Conservation (phyloP, 2,329 filamentous ascomycete species). For the Colletotrichum tropicale region DNA sequence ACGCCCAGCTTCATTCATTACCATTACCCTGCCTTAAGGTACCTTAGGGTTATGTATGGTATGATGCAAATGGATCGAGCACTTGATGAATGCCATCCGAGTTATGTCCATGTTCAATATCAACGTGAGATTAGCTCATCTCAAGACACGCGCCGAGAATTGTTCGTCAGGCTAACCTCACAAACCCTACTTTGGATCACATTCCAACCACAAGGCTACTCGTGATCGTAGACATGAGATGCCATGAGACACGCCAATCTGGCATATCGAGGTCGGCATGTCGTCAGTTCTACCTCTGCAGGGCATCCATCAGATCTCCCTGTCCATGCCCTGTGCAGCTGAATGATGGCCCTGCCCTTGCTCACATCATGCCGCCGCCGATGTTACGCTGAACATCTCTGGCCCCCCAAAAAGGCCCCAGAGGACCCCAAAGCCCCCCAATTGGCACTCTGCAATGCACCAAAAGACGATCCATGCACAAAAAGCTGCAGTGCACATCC, state of each 20-base stretch:
- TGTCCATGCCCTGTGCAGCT: neutral
- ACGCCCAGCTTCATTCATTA: neutral
- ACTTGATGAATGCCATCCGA: neutral
- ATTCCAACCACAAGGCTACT: neutral
- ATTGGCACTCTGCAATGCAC: neutral
- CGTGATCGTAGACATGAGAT: neutral
- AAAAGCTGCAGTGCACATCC: neutral
- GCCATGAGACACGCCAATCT: neutral
- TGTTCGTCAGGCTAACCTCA: neutral
- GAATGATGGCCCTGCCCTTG: neutral
- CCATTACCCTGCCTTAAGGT: neutral
- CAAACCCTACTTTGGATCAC: neutral
- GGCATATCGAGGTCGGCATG: neutral
- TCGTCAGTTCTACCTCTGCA: neutral
- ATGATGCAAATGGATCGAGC: neutral
- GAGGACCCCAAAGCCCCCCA: neutral
- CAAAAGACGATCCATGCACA: constrained; percentile 5
- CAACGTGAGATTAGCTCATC: neutral
- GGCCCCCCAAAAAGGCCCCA: neutral
- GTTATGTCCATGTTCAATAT: neutral
- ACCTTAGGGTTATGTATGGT: neutral
- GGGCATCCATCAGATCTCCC: neutral
- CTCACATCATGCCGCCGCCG: neutral
- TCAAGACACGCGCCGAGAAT: neutral
- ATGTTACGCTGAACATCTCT: neutral